A percentile compares a stretch with the other conserved stretches of the same genome.
Conservation (phyloP, 306 rosid species). For the Casuarina equisetifolia region DNA sequence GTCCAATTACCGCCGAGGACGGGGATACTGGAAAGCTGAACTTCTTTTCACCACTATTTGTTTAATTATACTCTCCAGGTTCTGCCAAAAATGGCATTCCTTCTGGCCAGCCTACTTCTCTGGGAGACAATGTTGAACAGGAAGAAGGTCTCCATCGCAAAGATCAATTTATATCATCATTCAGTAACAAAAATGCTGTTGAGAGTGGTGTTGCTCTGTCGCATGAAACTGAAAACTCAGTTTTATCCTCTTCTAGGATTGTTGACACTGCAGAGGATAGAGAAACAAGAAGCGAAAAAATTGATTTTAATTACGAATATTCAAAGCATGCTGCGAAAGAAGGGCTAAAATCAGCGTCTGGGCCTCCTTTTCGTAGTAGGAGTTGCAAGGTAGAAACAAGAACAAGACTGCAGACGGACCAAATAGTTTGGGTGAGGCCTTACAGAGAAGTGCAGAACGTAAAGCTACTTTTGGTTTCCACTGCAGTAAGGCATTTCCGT, state of each 20-base stretch:
- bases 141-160: not conserved
- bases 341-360: not conserved
- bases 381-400: not conserved
- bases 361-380: not conserved
- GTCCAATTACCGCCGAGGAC: not conserved
- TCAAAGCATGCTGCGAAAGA: not conserved
- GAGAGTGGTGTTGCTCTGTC: conserved; percentile 5
- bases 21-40: not conserved
- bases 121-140: not conserved
- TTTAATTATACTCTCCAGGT: not conserved
- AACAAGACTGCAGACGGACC: not conserved
- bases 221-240: not conserved
- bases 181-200: not conserved
- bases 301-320: not conserved
- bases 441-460: not conserved
- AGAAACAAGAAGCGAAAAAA: not conserved
- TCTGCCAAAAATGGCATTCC: not conserved
- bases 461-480: not conserved
- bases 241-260: not conserved
- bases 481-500: not conserved
- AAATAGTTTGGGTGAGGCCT: not conserved
- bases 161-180: not conserved
- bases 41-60: not conserved
- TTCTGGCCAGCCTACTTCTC: not conserved
- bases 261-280: conserved; percentile 12